Conservation (phyloP, 306 rosid genomes). For the Urtica urens region DNA sequence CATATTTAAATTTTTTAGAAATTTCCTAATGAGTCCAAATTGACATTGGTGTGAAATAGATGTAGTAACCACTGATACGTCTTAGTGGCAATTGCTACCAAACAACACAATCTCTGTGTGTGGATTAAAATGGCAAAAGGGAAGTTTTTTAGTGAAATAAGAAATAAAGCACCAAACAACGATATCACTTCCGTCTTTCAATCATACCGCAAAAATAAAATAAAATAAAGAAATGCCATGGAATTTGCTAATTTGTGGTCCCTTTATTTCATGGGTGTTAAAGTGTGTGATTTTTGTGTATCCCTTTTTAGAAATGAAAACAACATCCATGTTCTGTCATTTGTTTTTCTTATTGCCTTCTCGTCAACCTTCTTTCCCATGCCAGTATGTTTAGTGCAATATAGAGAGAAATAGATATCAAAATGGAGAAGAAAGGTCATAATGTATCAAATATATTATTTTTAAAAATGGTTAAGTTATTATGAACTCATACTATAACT, state of each 20-base stretch:
- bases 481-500: too few relatives aligned
- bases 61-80: background rate
- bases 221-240: slow-evolving; percentile 4
- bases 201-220: background rate
- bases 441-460: background rate
- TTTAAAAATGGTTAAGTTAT: background rate
- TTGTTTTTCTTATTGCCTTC: slow-evolving; percentile 1
- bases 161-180: slow-evolving; percentile 1
- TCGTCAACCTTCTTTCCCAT: background rate
- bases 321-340: slow-evolving; percentile 31
- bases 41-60: slow-evolving; percentile 10
- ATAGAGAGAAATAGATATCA: background rate
- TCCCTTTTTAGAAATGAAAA: slow-evolving; percentile 18
- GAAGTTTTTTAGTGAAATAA: background rate
- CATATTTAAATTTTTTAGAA: background rate
- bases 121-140: background rate
- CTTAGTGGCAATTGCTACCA: background rate
- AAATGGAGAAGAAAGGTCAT: too few relatives aligned
- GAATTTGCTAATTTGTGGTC: slow-evolving; percentile 16
- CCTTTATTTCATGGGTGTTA: slow-evolving; percentile 12
- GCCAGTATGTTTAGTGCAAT: background rate
- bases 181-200: background rate
- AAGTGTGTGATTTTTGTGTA: slow-evolving; percentile 5
- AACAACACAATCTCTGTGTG: background rate
- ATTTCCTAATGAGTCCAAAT: slow-evolving; percentile 1